Percentiles rank a stretch among this genome's conserved stretches.
phyloP scores from a whole-genome alignment of 2,329 filamentous ascomycete genomes.

The Dactylellina haptotyla region DNA sequence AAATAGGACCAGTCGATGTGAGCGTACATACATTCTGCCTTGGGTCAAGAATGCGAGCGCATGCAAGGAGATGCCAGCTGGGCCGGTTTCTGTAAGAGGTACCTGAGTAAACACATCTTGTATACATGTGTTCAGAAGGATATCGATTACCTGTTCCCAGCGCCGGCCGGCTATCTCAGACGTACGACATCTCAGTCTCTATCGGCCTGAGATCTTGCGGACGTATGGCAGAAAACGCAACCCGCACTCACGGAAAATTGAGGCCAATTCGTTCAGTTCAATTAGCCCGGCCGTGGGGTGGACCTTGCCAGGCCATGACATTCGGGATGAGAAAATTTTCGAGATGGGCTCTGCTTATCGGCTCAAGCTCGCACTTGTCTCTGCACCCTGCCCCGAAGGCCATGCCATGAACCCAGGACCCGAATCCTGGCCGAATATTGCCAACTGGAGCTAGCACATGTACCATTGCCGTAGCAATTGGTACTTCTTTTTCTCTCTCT shows the following conservation, averaged over 20 bases:
- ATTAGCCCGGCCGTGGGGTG: slow-evolving; percentile 53
- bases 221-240: slow-evolving; percentile 23
- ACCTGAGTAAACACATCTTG: background rate
- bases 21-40: no score
- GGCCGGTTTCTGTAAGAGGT: background rate
- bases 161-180: slow-evolving; percentile 26
- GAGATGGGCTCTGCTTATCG: slow-evolving; percentile 40
- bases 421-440: slow-evolving; percentile 39
- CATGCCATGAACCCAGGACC: slow-evolving; percentile 7
- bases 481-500: slow-evolving; percentile 20
- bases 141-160: no score
- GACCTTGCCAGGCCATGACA: slow-evolving; percentile 3
- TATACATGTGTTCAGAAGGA: no score
- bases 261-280: slow-evolving; percentile 21
- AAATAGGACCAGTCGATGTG: background rate
- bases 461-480: slow-evolving; percentile 12
- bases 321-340: slow-evolving; percentile 52
- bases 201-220: slow-evolving; percentile 39
- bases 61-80: slow-evolving; percentile 21
- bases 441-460: slow-evolving; percentile 37
- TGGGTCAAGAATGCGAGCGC: slow-evolving; percentile 10
- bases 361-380: background rate
- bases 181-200: background rate
- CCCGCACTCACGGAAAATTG: slow-evolving; percentile 48
- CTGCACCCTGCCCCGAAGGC: slow-evolving; percentile 30